Evolutionary conservation across 2,329 filamentous ascomycete species (phyloP).

Genomic region (Penicillium corylophilum): DNA sequence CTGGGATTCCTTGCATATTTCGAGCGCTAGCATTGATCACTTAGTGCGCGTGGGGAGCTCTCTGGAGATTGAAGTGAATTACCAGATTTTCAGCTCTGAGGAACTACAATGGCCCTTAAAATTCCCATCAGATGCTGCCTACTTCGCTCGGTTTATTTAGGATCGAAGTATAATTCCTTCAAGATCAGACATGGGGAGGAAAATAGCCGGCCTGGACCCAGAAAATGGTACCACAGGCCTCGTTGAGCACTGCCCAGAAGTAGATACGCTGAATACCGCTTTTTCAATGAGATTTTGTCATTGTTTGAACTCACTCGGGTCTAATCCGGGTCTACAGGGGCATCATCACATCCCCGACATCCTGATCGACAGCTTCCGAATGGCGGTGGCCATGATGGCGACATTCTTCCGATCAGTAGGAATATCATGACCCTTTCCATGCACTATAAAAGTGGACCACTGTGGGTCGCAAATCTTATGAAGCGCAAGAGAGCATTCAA

Average conservation of each 20-base stretch:
- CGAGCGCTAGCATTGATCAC: background rate
- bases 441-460: conserved; percentile 24
- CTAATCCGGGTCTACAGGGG: background rate
- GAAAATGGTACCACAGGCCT: background rate
- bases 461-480: conserved; percentile 23
- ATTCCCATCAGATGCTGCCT: background rate
- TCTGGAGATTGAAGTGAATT: background rate
- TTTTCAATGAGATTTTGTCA: background rate
- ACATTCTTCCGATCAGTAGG: conserved; percentile 27
- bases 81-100: background rate
- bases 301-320: background rate
- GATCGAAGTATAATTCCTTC: background rate
- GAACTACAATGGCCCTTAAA: background rate
- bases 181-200: background rate
- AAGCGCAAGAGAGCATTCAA: conserved; percentile 25
- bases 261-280: background rate
- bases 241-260: background rate
- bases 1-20: background rate
- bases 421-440: conserved; percentile 29
- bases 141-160: background rate
- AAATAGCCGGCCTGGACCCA: background rate
- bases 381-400: conserved; percentile 21
- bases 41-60: background rate
- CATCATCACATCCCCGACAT: conserved; percentile 14
- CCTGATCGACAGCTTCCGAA: conserved; percentile 20